A percentile compares a stretch with the other conserved stretches of the same genome.
Evolutionary conservation across 805 yeast genomes (phyloP).

Genomic region (Pichia nakasei): DNA sequence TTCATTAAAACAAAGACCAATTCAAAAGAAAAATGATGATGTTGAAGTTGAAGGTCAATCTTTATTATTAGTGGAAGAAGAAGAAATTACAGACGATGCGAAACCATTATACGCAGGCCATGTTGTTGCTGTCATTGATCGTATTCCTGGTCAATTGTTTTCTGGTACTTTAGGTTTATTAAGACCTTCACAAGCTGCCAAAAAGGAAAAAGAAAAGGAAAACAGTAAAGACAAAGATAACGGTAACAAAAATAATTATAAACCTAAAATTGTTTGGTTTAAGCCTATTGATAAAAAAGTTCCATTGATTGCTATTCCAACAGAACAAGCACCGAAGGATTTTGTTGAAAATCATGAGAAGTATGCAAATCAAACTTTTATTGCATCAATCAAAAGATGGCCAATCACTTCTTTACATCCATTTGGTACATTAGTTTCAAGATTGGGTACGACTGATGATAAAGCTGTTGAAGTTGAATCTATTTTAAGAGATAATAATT

Average conservation of each 20-base stretch:
- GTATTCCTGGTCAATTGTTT: slow-evolving; percentile 94
- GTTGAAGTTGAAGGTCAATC: slow-evolving; percentile 99
- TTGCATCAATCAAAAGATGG: slow-evolving; percentile 97
- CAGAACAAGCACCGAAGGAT: slow-evolving; percentile 95
- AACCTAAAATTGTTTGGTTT: slow-evolving; percentile 97
- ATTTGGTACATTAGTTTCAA: slow-evolving; percentile 86
- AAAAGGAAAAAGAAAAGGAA: slow-evolving; percentile 41
- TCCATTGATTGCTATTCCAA: slow-evolving; percentile 95
- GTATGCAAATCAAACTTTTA: slow-evolving; percentile 74
- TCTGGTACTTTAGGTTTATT: slow-evolving; percentile 89
- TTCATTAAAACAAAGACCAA: slow-evolving; percentile 88
- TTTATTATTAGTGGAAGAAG: slow-evolving; percentile 83
- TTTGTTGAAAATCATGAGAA: slow-evolving; percentile 86
- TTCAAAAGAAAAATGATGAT: slow-evolving; percentile 95
- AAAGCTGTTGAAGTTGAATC: slow-evolving; percentile 77
- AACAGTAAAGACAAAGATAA: slow-evolving; percentile 8
- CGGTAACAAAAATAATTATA: slow-evolving; percentile 22
- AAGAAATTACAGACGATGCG: slow-evolving; percentile 84
- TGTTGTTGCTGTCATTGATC: slow-evolving; percentile 94
- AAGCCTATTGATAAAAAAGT: slow-evolving; percentile 98
- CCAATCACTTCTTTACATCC: slow-evolving; percentile 98
- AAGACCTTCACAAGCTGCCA: slow-evolving; percentile 91
- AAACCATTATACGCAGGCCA: slow-evolving; percentile 97
- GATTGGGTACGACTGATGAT: slow-evolving; percentile 74
- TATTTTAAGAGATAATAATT: slow-evolving; percentile 79